Percentiles rank a stretch among this genome's conserved stretches.
Evolutionary conservation across 139 green algal genomes (phyloP).

Genomic region (Yamagishiella unicocca): DNA sequence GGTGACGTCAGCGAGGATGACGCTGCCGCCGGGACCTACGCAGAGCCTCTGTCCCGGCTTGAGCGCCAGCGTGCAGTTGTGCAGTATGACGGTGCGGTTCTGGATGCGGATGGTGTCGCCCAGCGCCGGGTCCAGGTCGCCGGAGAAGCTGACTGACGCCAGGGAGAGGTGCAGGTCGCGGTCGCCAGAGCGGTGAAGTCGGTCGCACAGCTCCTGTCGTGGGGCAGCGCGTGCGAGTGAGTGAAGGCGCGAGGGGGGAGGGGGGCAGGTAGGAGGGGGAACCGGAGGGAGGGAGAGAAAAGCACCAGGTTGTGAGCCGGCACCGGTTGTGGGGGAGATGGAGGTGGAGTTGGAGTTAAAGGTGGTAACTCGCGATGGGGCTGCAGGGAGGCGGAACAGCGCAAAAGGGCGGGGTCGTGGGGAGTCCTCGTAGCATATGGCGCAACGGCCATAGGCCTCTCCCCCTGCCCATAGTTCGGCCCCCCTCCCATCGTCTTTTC

Average conservation of each 20-base stretch:
- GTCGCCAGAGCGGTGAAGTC: neutral
- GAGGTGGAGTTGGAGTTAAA: neutral
- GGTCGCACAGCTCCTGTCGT: conserved; percentile 21
- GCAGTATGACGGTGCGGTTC: conserved; percentile 25
- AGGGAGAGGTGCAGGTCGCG: conserved; percentile 22
- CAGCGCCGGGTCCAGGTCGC: conserved; percentile 1
- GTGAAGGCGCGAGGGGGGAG: neutral
- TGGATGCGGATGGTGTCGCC: conserved; percentile 9
- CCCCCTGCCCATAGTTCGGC: too few species aligned
- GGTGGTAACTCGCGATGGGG: neutral
- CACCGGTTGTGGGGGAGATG: too few species aligned
- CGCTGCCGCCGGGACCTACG: neutral
- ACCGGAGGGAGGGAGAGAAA: neutral
- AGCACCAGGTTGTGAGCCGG: neutral
- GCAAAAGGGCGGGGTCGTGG: too few species aligned
- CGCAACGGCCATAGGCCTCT: too few species aligned
- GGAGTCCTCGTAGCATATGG: too few species aligned
- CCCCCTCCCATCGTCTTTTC: too few species aligned
- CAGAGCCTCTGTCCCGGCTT: conserved; percentile 11
- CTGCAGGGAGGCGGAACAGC: neutral
- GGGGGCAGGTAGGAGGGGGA: neutral
- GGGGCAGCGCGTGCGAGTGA: neutral
- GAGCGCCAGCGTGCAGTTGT: conserved; percentile 20
- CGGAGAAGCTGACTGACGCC: conserved; percentile 10
- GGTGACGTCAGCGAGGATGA: conserved; percentile 35